Conservation (phyloP, 1,139 yeast genomes). For the Nakaseomyces delphensis region DNA sequence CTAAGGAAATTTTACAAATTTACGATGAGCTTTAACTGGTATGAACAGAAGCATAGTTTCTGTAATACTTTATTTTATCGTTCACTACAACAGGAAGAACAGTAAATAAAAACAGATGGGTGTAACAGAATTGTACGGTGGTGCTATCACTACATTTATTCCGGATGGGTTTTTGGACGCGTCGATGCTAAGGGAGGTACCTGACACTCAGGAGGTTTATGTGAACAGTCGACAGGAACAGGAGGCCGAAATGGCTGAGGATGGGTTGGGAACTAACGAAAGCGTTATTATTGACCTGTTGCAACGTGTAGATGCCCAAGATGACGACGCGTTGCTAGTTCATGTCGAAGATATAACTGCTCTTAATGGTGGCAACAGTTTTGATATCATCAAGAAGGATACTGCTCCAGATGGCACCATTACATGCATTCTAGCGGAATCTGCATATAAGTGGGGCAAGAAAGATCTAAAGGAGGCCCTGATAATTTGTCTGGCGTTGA, state of each 20-base stretch:
- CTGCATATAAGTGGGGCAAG: conserved; percentile 41
- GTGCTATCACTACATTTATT: conserved; percentile 53
- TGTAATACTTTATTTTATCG: too few relatives aligned
- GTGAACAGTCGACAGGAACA: conserved; percentile 35
- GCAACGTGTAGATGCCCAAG: conserved; percentile 42
- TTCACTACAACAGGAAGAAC: too few relatives aligned
- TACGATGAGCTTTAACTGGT: too few relatives aligned
- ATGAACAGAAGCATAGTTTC: too few relatives aligned
- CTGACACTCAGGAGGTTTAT: conserved; percentile 84
- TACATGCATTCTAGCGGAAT: conserved; percentile 19
- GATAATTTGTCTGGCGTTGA: conserved; percentile 43
- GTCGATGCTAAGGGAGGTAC: conserved; percentile 64
- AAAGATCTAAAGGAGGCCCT: conserved; percentile 32
- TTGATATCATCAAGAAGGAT: conserved; percentile 19
- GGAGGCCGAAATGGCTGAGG: conserved; percentile 32
- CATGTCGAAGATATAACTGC: conserved; percentile 39
- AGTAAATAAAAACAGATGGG: too few relatives aligned
- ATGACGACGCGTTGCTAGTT: conserved; percentile 34
- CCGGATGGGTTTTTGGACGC: conserved; percentile 61
- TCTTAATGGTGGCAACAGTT: conserved; percentile 32
- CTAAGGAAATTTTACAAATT: too few relatives aligned
- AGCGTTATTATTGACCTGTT: conserved; percentile 65
- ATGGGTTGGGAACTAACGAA: conserved; percentile 39
- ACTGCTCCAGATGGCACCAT: conserved; percentile 10
- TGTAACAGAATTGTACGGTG: conserved; percentile 51